Conservation (phyloP, 805 yeast genomes). For the Candida pini region DNA sequence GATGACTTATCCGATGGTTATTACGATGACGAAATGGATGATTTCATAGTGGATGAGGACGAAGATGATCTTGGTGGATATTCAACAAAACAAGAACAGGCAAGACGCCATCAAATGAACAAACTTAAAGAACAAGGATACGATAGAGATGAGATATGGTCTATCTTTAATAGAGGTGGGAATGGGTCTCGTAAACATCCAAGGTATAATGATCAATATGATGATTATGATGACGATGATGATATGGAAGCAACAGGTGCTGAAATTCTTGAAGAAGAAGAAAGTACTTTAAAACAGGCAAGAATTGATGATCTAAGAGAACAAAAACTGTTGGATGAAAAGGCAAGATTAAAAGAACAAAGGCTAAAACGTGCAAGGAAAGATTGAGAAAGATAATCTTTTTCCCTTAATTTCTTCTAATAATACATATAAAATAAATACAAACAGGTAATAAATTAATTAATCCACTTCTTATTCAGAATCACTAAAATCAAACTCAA, state of each 20-base stretch:
- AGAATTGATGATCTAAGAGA: constrained; percentile 72
- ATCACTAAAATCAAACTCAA: constrained; percentile 42
- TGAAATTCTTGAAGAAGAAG: constrained; percentile 82
- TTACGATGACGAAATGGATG: constrained; percentile 49
- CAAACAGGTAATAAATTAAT: no score
- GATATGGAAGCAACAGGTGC: constrained; percentile 96
- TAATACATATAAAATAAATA: background rate
- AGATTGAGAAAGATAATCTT: background rate
- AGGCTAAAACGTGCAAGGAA: constrained; percentile 20
- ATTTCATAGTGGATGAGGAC: constrained; percentile 56
- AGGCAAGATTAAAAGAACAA: constrained; percentile 39
- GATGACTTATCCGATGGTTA: constrained; percentile 29
- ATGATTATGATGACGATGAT: constrained; percentile 46
- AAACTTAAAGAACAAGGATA: constrained; percentile 38
- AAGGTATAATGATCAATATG: constrained; percentile 35
- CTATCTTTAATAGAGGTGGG: constrained; percentile 65
- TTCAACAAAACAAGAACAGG: constrained; percentile 2
- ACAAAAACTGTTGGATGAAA: constrained; percentile 49
- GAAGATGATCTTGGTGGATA: constrained; percentile 32
- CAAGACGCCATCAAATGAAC: constrained; percentile 9
- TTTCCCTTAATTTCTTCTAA: background rate
- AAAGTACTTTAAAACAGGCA: constrained; percentile 60
- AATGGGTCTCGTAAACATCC: constrained; percentile 31
- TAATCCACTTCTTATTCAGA: constrained; percentile 15
- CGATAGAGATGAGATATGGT: constrained; percentile 86